Evolutionary conservation across 805 yeast genomes (phyloP), one percentile per base, ranked within the genome.

Genomic region (Pichia deserticola): DNA sequence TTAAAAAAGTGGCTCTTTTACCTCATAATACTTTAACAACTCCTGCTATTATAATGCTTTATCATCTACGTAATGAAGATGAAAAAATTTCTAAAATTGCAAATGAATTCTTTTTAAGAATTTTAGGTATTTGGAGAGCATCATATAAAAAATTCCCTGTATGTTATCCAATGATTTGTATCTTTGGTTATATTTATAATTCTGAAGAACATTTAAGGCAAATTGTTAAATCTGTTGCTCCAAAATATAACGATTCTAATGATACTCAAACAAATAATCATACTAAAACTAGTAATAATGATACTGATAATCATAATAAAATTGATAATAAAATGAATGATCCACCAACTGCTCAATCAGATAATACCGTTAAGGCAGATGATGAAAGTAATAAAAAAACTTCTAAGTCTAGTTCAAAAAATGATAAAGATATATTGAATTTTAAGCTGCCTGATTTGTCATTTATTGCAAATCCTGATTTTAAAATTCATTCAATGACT

Each of bases 11-110:
- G n/a, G 54, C 76, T 76, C 37, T 68, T 76, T 46, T 83, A 29
- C 52, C 61, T 2, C 63, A 60, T 45, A 59, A 61, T 48, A 53
- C 62, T 20, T 64, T 82, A 36, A 82, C 82, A 60, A 74, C 82
- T 32, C 84, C 90, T 1, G 71, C 82, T 51, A 71, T 82, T 54
- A 80, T 86, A 72, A 77, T 86, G 64, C 69, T 82, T n/a, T 83
- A 84, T 63, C 90, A 85, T 66, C 73, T 79, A 38, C 52, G 53
- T 36, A 63, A 63, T 51, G 55, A 57, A 35, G 65, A 64, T 51
- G 45, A 55, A 51, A 54, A 50, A 29, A 49, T 64, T 13, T 50
- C 61, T 1, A 48, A 54, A 29, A 56, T 63, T 27, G 60, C 68
- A 1, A 52, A 55, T 29, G 57, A 56, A 7, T 55, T 59, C n/a